Percentiles rank a stretch among this genome's conserved stretches.
Conservation (phyloP, 2,329 filamentous ascomycete species). For the Chaetomiaceae sp. region DNA sequence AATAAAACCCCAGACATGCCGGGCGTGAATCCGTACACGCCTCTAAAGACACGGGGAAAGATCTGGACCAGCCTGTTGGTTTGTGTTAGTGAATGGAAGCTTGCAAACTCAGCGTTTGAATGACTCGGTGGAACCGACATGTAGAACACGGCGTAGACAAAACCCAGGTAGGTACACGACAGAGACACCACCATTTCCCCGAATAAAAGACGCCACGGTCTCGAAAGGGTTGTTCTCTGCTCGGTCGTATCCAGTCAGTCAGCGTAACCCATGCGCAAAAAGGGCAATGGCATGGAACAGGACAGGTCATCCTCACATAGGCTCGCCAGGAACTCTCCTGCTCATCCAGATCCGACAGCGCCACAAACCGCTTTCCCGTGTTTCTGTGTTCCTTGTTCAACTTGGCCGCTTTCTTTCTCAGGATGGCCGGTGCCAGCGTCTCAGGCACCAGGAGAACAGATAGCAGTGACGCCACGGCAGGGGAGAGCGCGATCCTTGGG, state of each 20-base stretch:
- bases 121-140: constrained; percentile 17
- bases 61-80: constrained; percentile 24
- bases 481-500: constrained; percentile 21
- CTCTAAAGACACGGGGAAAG: constrained; percentile 25
- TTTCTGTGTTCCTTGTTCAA: constrained; percentile 23
- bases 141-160: constrained; percentile 33
- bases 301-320: constrained; percentile 19
- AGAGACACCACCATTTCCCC: constrained; percentile 30
- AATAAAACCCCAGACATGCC: constrained; percentile 27
- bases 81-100: background rate
- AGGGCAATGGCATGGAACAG: too few species aligned
- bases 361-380: constrained; percentile 16
- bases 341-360: constrained; percentile 23
- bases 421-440: constrained; percentile 26
- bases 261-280: too few species aligned
- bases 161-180: constrained; percentile 30
- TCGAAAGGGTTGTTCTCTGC: constrained; percentile 28
- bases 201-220: constrained; percentile 30
- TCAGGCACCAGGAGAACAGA: constrained; percentile 22
- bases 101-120: too few species aligned
- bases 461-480: constrained; percentile 19
- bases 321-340: constrained; percentile 16
- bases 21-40: constrained; percentile 30
- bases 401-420: constrained; percentile 22
- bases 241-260: too few species aligned